phyloP scores from a whole-genome alignment of 495 filamentous ascomycete species.

The Daldinia concentrica region DNA sequence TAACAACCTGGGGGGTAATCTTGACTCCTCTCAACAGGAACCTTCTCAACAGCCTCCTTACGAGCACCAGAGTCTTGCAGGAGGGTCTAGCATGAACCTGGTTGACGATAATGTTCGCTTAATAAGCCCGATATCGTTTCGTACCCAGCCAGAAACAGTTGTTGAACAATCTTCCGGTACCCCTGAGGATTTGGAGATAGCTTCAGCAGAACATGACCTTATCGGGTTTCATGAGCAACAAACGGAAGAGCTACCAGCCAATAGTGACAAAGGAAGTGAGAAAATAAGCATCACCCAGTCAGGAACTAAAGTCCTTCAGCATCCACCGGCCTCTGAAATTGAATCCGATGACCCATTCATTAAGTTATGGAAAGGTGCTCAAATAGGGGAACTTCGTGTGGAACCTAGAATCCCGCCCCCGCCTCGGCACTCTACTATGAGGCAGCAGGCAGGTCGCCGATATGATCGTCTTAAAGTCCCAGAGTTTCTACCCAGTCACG shows the following conservation, averaged over 20 bases:
- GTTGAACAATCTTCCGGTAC: not conserved
- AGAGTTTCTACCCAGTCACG: not conserved
- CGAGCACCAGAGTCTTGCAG: not conserved
- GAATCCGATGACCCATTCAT: constrained; percentile 11
- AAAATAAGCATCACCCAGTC: not conserved
- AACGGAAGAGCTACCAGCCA: not conserved
- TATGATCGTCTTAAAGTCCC: not conserved
- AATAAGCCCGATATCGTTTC: not conserved
- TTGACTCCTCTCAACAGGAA: too few relatives aligned
- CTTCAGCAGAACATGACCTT: not conserved
- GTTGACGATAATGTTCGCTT: not conserved
- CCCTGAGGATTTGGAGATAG: not conserved
- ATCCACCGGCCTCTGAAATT: not conserved
- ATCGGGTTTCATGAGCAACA: not conserved
- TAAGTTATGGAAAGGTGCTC: not conserved
- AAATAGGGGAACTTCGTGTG: not conserved
- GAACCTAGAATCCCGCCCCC: constrained; percentile 20
- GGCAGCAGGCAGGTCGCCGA: constrained; percentile 38
- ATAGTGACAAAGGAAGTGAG: not conserved
- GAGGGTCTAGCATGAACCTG: not conserved
- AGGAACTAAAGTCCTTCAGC: not conserved
- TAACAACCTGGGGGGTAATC: too few relatives aligned
- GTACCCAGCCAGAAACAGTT: not conserved
- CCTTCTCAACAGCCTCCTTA: not conserved
- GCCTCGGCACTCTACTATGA: constrained; percentile 45